Conservation (phyloP, 2,329 filamentous ascomycete species). For the Hortaea sp. region DNA sequence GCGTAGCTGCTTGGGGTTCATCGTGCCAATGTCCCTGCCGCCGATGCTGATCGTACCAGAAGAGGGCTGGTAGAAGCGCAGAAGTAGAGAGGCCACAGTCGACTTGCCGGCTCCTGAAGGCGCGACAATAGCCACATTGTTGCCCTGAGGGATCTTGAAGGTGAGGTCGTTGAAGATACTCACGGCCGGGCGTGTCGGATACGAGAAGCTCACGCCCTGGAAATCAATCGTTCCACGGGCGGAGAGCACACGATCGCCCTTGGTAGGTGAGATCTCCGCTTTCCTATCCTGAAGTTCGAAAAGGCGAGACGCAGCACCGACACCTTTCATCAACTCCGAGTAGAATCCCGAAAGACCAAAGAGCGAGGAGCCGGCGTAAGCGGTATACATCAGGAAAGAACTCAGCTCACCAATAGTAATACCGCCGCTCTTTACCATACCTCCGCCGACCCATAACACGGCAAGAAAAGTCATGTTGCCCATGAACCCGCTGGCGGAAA, state of each 20-base stretch:
- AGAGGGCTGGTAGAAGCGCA: constrained; percentile 83
- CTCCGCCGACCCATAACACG: constrained; percentile 80
- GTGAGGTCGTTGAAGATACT: constrained; percentile 79
- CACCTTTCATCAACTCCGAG: constrained; percentile 97
- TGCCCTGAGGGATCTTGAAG: constrained; percentile 87
- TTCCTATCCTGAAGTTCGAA: constrained; percentile 92
- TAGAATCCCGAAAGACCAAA: constrained; percentile 95
- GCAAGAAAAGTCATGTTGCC: constrained; percentile 94
- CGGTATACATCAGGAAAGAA: constrained; percentile 97
- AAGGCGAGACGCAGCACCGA: constrained; percentile 87
- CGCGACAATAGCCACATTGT: constrained; percentile 91
- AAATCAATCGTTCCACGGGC: constrained; percentile 86
- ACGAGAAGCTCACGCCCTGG: constrained; percentile 74
- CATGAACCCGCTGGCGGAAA: constrained; percentile 74
- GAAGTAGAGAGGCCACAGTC: constrained; percentile 80
- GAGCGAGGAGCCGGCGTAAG: constrained; percentile 73
- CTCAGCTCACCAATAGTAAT: constrained; percentile 89
- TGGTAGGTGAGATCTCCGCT: constrained; percentile 77
- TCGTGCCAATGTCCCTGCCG: constrained; percentile 66
- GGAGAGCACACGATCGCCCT: constrained; percentile 66
- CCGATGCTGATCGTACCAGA: constrained; percentile 71
- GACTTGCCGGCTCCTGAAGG: constrained; percentile 94
- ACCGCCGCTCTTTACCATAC: constrained; percentile 74
- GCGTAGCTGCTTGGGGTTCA: constrained; percentile 90
- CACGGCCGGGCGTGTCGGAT: constrained; percentile 87